These are phyloP conservation scores for Mycena alexandri DNA, from an alignment of 768 basidiomycete species.

Conservation along the genomic window DNA sequence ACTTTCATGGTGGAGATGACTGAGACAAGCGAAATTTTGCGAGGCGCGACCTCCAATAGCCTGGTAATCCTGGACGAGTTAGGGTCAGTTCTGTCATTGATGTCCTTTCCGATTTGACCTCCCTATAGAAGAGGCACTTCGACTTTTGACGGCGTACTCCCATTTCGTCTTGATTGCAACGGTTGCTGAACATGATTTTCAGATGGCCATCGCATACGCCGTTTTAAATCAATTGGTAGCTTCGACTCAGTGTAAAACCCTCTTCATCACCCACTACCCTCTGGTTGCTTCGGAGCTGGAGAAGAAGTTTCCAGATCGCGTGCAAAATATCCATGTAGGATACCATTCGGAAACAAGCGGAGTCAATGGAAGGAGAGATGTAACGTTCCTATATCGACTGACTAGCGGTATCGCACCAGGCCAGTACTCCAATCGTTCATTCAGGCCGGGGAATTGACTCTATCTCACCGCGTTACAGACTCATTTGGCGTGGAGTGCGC, in stretches of 20 bases:
- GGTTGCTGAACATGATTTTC: slow-evolving; percentile 14
- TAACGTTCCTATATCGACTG: slow-evolving; percentile 90
- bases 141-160: slow-evolving; percentile 86
- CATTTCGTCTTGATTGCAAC: background rate
- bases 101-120: background rate
- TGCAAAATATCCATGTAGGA: slow-evolving; percentile 90
- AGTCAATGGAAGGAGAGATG: slow-evolving; percentile 76
- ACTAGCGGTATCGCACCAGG: slow-evolving; percentile 77
- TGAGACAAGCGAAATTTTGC: slow-evolving; percentile 92
- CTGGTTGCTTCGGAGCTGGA: slow-evolving; percentile 79
- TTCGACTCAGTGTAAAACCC: slow-evolving; percentile 71
- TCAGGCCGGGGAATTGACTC: slow-evolving; percentile 2
- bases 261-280: slow-evolving; percentile 98
- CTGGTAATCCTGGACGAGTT: slow-evolving; percentile 93
- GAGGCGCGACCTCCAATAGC: slow-evolving; percentile 77
- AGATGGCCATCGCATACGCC: slow-evolving; percentile 92
- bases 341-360: slow-evolving; percentile 77
- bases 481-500: slow-evolving; percentile 96
- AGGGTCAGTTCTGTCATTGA: slow-evolving; percentile 51
- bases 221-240: slow-evolving; percentile 80
- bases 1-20: slow-evolving; percentile 99
- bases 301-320: slow-evolving; percentile 66
- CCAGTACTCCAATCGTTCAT: slow-evolving; percentile 31
- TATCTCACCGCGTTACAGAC: slow-evolving; percentile 55
- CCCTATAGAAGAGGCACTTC: slow-evolving; percentile 71